Conservation (phyloP, 345 rosid genomes). For the Turnera subulata region DNA sequence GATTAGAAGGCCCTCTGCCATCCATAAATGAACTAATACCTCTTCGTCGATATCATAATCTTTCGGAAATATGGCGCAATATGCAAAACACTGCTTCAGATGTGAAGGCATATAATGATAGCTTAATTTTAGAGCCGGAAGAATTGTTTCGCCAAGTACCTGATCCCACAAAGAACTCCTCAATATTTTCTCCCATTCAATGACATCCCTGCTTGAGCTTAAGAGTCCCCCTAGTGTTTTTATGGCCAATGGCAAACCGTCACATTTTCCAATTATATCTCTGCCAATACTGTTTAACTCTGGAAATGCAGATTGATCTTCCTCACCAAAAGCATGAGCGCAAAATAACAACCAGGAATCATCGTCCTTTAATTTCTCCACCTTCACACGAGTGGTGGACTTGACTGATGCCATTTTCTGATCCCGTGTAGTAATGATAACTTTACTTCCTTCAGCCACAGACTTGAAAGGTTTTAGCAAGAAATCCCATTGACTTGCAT, state of each 20-base stretch:
- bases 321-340: neutral
- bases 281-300: neutral
- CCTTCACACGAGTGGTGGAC: neutral
- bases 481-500: no score
- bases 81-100: no score
- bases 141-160: no score
- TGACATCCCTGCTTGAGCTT: neutral
- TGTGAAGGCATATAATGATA: no score
- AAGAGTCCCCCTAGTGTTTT: conserved; percentile 1
- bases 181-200: conserved; percentile 6
- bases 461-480: no score
- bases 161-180: no score
- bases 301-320: neutral
- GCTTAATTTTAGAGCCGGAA: no score
- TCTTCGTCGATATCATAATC: neutral
- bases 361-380: neutral
- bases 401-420: neutral
- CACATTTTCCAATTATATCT: neutral
- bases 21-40: neutral
- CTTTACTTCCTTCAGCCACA: conserved; percentile 1
- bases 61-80: conserved; percentile 1
- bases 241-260: conserved; percentile 1
- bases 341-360: neutral
- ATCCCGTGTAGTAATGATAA: neutral
- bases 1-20: no score